Conservation (phyloP, 2,329 filamentous ascomycete species). For the Calonectria pseudoturangicola region DNA sequence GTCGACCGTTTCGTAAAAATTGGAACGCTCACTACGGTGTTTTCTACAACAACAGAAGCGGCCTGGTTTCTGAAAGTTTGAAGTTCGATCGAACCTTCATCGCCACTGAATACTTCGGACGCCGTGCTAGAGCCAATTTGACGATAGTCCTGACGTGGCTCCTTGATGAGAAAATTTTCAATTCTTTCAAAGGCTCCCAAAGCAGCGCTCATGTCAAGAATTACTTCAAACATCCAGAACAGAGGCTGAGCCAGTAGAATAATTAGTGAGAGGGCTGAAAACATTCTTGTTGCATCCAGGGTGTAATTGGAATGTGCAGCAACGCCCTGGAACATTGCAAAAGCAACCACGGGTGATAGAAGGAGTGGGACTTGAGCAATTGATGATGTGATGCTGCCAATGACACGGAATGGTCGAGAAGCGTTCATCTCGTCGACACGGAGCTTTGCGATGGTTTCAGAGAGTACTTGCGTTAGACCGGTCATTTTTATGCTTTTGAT, state of each 20-base stretch:
- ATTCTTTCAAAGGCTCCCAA: constrained; percentile 65
- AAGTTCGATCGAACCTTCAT: constrained; percentile 25
- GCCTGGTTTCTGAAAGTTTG: constrained; percentile 15
- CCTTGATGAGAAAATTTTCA: constrained; percentile 58
- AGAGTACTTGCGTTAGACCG: constrained; percentile 59
- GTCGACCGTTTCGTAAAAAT: constrained; percentile 51
- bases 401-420: constrained; percentile 59
- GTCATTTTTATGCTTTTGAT: constrained; percentile 67
- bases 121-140: not conserved
- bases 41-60: too few relatives aligned
- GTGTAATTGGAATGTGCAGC: constrained; percentile 53
- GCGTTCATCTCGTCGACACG: constrained; percentile 61
- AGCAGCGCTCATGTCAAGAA: constrained; percentile 61
- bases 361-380: constrained; percentile 58
- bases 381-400: constrained; percentile 59
- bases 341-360: constrained; percentile 62
- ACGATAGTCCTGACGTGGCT: constrained; percentile 54
- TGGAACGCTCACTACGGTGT: not conserved
- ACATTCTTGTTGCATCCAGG: constrained; percentile 60
- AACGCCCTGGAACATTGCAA: constrained; percentile 60
- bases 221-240: constrained; percentile 61
- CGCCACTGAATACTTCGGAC: not conserved
- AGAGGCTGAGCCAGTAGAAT: constrained; percentile 62
- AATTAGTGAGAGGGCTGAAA: constrained; percentile 65
- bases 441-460: constrained; percentile 53